Evolutionary conservation across 495 filamentous ascomycete genomes (phyloP).

Genomic region (Penicillium angulare): DNA sequence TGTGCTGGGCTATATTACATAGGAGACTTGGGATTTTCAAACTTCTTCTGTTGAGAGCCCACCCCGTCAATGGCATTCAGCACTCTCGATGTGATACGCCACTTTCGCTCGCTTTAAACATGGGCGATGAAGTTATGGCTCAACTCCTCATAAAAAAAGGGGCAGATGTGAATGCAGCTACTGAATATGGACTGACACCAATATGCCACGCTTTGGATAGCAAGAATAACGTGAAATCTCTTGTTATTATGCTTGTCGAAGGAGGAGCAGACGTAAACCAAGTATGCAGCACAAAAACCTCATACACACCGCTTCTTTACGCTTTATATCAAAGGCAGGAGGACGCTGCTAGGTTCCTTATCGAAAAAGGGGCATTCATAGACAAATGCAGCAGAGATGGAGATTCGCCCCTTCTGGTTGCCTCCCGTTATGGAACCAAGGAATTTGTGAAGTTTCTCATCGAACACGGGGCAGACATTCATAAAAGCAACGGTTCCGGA

Average conservation of each 20-base stretch:
- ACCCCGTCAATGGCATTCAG: background rate
- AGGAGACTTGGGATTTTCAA: conserved; percentile 12
- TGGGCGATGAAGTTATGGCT: background rate
- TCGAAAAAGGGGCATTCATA: background rate
- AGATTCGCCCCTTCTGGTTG: background rate
- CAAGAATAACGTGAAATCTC: background rate
- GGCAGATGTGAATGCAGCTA: background rate
- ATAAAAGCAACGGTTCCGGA: background rate
- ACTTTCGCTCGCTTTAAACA: background rate
- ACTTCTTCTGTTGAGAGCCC: conserved; percentile 12
- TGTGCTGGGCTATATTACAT: conserved; percentile 21
- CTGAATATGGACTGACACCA: background rate
- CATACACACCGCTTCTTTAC: too few species aligned
- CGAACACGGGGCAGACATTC: background rate
- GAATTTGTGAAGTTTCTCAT: background rate
- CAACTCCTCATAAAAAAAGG: background rate
- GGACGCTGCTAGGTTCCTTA: background rate
- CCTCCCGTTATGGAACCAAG: background rate
- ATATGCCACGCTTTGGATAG: background rate
- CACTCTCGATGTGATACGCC: background rate
- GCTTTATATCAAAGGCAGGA: background rate
- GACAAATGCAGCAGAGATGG: too few species aligned
- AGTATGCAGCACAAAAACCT: too few species aligned
- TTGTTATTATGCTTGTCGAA: background rate
- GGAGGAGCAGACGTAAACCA: too few species aligned